Percentiles rank a stretch among this genome's conserved stretches.
phyloP scores from a whole-genome alignment of 2,329 filamentous ascomycete species.

The Blumeria hordei region DNA sequence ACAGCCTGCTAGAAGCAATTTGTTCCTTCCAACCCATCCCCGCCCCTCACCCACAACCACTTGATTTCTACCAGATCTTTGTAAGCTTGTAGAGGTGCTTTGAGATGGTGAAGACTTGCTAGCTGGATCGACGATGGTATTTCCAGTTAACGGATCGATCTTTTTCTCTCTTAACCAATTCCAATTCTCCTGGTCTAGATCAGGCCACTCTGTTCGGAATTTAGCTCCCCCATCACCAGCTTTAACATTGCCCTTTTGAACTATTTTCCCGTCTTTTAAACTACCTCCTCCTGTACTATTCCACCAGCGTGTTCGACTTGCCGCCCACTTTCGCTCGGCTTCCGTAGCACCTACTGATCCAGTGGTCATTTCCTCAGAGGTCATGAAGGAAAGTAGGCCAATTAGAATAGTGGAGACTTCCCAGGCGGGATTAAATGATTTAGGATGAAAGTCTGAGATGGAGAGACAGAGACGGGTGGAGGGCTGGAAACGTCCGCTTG shows the following conservation, averaged over 20 bases:
- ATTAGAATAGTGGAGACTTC: constrained; percentile 92
- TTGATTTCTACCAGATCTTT: constrained; percentile 31
- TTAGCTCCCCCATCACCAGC: constrained; percentile 80
- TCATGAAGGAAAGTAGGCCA: constrained; percentile 92
- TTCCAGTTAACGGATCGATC: constrained; percentile 56
- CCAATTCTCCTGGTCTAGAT: constrained; percentile 73
- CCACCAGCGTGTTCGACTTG: constrained; percentile 73
- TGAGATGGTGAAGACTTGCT: constrained; percentile 24
- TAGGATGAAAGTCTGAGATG: constrained; percentile 94
- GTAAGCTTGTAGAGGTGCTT: constrained; percentile 36
- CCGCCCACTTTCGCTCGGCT: constrained; percentile 54
- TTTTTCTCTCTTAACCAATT: constrained; percentile 69
- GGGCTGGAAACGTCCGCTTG: constrained; percentile 82
- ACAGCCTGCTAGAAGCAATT: constrained; percentile 44
- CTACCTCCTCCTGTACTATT: constrained; percentile 63
- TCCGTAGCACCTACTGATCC: constrained; percentile 61
- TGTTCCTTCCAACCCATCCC: constrained; percentile 62
- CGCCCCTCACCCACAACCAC: constrained; percentile 41
- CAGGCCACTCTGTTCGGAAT: constrained; percentile 74
- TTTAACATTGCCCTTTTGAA: constrained; percentile 55
- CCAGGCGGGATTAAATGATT: constrained; percentile 96
- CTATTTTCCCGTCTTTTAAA: constrained; percentile 14
- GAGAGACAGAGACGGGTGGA: constrained; percentile 80
- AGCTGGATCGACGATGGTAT: constrained; percentile 30
- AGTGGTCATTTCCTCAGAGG: constrained; percentile 94